Evolutionary conservation across 176 grass and related monocot genomes (phyloP).

Genomic region (Aegilops speltoides): DNA sequence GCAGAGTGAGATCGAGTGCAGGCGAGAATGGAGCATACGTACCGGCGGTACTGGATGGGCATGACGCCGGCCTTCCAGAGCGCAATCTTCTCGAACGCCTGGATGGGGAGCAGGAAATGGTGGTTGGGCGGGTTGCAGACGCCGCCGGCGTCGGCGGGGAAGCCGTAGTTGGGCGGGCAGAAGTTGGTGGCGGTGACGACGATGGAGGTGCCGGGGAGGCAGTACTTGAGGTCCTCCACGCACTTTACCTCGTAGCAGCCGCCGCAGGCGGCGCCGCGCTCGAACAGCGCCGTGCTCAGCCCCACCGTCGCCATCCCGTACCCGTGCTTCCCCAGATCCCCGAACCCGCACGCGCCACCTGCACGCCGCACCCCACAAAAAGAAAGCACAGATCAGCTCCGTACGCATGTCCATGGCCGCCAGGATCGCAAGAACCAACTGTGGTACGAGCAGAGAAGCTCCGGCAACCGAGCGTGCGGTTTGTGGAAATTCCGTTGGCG

Average conservation of each 20-base stretch:
- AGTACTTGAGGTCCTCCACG: conserved; percentile 87
- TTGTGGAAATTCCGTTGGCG: conserved; percentile 5
- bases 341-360: conserved; percentile 96
- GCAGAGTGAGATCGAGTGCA: not conserved
- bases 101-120: conserved; percentile 94
- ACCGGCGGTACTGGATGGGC: conserved; percentile 98
- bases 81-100: conserved; percentile 97
- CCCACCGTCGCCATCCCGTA: conserved; percentile 96
- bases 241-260: conserved; percentile 97
- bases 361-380: conserved; percentile 5
- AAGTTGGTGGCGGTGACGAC: conserved; percentile 93
- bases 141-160: conserved; percentile 77
- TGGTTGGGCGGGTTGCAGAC: conserved; percentile 94
- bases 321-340: conserved; percentile 87
- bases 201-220: conserved; percentile 93
- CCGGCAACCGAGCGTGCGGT: conserved; percentile 7
- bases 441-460: conserved; percentile 21
- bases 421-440: conserved; percentile 21
- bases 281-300: conserved; percentile 86
- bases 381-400: not conserved
- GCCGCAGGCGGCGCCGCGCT: conserved; percentile 79
- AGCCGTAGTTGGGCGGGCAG: conserved; percentile 90
- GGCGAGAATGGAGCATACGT: conserved; percentile 32
- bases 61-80: conserved; percentile 99
- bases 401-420: not conserved